Conservation (phyloP, 1,284 basidiomycete species). For the Pseudozyma sp. region DNA sequence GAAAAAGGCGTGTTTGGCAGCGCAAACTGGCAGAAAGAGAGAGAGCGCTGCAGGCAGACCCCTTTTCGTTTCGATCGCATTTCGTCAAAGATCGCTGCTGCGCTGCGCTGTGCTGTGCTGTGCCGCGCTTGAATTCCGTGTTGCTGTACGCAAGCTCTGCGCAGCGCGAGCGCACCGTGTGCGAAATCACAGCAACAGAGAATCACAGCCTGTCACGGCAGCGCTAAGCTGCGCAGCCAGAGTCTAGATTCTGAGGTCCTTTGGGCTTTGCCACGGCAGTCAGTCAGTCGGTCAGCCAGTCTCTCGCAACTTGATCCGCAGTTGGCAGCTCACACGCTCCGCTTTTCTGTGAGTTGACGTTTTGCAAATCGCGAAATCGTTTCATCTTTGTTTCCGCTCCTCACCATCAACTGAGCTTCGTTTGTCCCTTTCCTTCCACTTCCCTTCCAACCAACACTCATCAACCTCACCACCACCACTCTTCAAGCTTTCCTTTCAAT, state of each 20-base stretch:
- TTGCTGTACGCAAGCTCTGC: background rate
- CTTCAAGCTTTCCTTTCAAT: background rate
- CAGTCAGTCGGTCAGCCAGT: too few relatives aligned
- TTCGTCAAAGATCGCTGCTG: slow-evolving; percentile 1
- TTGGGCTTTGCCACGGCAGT: slow-evolving; percentile 10
- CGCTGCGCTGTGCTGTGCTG: too few relatives aligned
- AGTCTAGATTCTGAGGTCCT: background rate
- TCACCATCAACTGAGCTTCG: background rate
- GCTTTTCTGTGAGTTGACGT: background rate
- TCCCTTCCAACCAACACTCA: slow-evolving; percentile 9
- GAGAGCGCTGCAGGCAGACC: slow-evolving; percentile 4
- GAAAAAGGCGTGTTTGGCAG: background rate
- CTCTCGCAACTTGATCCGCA: too few relatives aligned
- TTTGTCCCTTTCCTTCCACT: slow-evolving; percentile 5
- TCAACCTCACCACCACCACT: slow-evolving; percentile 3
- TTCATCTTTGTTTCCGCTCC: background rate
- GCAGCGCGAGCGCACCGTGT: slow-evolving; percentile 7
- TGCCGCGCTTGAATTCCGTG: too few relatives aligned
- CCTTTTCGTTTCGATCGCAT: slow-evolving; percentile 22
- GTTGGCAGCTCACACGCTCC: background rate
- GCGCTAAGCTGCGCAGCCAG: background rate
- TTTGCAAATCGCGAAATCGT: too few relatives aligned
- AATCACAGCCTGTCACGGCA: too few relatives aligned
- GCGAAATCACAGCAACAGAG: background rate
- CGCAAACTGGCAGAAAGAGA: background rate